Evolutionary conservation across 192 early-diverging fungal species (phyloP).

Genomic region (Linnemannia elongata): DNA sequence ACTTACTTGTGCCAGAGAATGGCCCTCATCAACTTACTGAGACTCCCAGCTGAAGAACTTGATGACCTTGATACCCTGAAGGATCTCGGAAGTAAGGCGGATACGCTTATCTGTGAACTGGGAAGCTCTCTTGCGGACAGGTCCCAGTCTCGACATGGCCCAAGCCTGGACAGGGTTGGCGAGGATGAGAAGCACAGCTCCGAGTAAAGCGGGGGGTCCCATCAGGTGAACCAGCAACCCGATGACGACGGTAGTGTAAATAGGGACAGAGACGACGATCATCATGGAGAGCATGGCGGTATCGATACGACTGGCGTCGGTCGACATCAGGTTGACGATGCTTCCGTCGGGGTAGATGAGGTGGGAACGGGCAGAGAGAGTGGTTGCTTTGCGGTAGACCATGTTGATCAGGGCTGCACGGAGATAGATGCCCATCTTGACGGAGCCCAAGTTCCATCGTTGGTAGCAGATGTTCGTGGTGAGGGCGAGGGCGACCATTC

Average conservation of each 20-base stretch:
- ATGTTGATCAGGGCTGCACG: conserved; percentile 45
- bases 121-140: conserved; percentile 37
- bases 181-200: conserved; percentile 31
- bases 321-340: conserved; percentile 66
- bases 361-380: conserved; percentile 32
- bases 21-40: neutral
- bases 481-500: conserved; percentile 20
- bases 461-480: conserved; percentile 39
- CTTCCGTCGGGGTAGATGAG: conserved; percentile 49
- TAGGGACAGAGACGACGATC: conserved; percentile 25
- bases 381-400: conserved; percentile 51
- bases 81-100: conserved; percentile 65
- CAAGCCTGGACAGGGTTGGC: conserved; percentile 43
- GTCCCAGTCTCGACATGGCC: conserved; percentile 40
- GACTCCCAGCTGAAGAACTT: conserved; percentile 74
- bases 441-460: conserved; percentile 51
- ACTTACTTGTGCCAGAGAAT: neutral
- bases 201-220: conserved; percentile 43
- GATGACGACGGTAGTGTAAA: conserved; percentile 19
- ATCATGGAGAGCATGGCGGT: conserved; percentile 37
- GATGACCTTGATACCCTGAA: conserved; percentile 71
- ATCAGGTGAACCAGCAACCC: conserved; percentile 42
- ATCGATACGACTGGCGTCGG: conserved; percentile 52
- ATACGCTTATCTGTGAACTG: conserved; percentile 67
- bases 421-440: conserved; percentile 53